A percentile compares a stretch with the other conserved stretches of the same genome.
Evolutionary conservation across 2,329 filamentous ascomycete genomes (phyloP).

Genomic region (Colletotrichum cuscutae): DNA sequence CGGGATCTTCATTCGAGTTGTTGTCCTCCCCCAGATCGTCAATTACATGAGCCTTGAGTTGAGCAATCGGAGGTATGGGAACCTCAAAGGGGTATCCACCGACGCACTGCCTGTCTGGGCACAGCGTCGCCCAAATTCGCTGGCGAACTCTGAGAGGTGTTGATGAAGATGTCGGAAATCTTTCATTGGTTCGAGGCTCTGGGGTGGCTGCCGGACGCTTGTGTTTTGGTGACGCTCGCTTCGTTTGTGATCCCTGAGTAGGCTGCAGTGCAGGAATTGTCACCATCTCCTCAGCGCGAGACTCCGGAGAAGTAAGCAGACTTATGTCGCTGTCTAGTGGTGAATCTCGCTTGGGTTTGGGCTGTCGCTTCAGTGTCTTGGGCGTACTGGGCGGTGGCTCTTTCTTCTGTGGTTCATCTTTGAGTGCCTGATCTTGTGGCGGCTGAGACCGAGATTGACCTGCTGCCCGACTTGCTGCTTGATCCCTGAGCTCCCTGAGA

Average conservation of each 20-base stretch:
- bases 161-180: background rate
- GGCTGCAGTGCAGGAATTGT: too few relatives aligned
- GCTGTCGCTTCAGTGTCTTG: too few relatives aligned
- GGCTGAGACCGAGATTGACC: background rate
- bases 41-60: background rate
- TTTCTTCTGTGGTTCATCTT: too few relatives aligned
- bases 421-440: background rate
- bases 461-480: background rate
- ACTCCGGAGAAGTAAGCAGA: too few relatives aligned
- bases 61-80: background rate
- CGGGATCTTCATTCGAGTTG: background rate
- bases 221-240: background rate
- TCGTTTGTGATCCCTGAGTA: background rate
- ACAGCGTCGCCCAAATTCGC: background rate
- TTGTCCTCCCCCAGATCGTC: background rate
- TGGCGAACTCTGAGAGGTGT: background rate
- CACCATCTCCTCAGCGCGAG: too few relatives aligned
- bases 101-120: background rate
- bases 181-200: background rate
- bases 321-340: accelerated
- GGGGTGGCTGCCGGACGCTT: background rate
- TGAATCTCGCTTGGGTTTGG: too few relatives aligned
- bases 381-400: too few relatives aligned
- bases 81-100: background rate
- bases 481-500: background rate